These are phyloP conservation scores for Crithidia expoeki DNA, from an alignment of 208 protist genomes.

Conservation along the genomic window DNA sequence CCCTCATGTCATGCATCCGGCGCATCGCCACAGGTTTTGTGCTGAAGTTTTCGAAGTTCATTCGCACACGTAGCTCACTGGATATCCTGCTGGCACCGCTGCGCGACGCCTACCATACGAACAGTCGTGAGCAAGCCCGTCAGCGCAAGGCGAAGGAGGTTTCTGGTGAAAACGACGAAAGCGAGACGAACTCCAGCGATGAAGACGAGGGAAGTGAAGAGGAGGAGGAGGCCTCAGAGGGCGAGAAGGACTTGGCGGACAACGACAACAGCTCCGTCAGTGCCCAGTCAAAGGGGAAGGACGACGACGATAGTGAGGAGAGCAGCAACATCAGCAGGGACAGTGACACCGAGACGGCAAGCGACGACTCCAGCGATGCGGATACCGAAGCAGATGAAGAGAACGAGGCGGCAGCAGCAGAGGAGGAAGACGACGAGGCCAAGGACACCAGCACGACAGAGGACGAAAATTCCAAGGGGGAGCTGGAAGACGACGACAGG, in stretches of 20 bases:
- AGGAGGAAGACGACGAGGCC: slow-evolving; percentile 24
- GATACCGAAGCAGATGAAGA: slow-evolving; percentile 22
- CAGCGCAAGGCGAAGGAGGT: slow-evolving; percentile 58
- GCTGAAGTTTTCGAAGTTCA: slow-evolving; percentile 72
- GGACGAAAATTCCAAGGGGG: slow-evolving; percentile 11
- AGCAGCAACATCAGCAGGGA: slow-evolving; percentile 24
- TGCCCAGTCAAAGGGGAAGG: slow-evolving; percentile 22
- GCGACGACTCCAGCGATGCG: slow-evolving; percentile 28
- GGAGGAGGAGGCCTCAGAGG: slow-evolving; percentile 5
- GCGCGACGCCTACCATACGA: slow-evolving; percentile 83
- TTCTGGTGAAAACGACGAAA: slow-evolving; percentile 27
- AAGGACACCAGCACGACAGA: slow-evolving; percentile 16
- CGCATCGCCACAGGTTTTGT: slow-evolving; percentile 80
- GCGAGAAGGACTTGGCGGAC: slow-evolving; percentile 16
- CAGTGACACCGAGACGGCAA: slow-evolving; percentile 16
- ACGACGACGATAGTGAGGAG: slow-evolving; percentile 9
- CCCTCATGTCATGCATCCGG: slow-evolving; percentile 78
- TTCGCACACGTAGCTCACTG: slow-evolving; percentile 58
- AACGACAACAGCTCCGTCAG: slow-evolving; percentile 17
- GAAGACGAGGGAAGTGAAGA: slow-evolving; percentile 21
- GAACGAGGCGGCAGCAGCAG: slow-evolving; percentile 27
- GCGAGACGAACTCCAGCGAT: slow-evolving; percentile 16
- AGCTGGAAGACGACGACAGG: slow-evolving; percentile 4
- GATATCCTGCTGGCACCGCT: slow-evolving; percentile 78
- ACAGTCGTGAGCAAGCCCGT: slow-evolving; percentile 74